phyloP scores from a whole-genome alignment of 2,329 filamentous ascomycete genomes.

The Cladosporium colombiae region DNA sequence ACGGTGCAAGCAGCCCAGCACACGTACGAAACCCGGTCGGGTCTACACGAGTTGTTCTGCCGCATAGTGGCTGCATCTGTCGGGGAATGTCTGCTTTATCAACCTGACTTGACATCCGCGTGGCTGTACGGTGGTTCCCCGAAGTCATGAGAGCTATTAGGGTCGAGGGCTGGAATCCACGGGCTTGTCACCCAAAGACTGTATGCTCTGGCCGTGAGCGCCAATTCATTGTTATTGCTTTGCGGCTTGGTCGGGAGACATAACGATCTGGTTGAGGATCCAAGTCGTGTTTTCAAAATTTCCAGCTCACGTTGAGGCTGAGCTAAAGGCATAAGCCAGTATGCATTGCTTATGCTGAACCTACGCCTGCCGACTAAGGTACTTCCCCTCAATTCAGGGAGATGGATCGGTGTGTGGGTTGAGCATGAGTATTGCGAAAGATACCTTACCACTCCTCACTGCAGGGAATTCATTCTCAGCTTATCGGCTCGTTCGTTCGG shows the following conservation, averaged over 20 bases:
- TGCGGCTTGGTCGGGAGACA: not conserved
- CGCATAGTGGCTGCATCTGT: constrained; percentile 3
- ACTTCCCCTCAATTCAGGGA: not conserved
- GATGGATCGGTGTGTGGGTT: not conserved
- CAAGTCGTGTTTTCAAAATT: not conserved
- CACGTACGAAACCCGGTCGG: not conserved
- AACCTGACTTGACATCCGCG: not conserved
- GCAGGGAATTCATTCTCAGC: not conserved
- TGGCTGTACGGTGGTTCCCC: not conserved
- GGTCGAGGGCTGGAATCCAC: not conserved
- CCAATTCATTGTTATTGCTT: not conserved
- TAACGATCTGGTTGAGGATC: not conserved
- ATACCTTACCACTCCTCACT: not conserved
- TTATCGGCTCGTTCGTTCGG: not conserved
- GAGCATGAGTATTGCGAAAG: not conserved
- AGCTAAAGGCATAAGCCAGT: not conserved
- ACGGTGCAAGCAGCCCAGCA: not conserved
- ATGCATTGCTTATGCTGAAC: too few species aligned
- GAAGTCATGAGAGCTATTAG: not conserved
- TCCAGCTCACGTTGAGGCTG: not conserved
- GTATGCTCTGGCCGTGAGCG: not conserved
- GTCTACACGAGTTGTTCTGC: not conserved
- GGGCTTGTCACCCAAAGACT: not conserved
- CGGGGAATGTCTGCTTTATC: not conserved
- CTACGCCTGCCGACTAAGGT: not conserved